Base-by-base conservation (phyloP, 208 protist species). In the Leishmania gerbilli region DNA sequence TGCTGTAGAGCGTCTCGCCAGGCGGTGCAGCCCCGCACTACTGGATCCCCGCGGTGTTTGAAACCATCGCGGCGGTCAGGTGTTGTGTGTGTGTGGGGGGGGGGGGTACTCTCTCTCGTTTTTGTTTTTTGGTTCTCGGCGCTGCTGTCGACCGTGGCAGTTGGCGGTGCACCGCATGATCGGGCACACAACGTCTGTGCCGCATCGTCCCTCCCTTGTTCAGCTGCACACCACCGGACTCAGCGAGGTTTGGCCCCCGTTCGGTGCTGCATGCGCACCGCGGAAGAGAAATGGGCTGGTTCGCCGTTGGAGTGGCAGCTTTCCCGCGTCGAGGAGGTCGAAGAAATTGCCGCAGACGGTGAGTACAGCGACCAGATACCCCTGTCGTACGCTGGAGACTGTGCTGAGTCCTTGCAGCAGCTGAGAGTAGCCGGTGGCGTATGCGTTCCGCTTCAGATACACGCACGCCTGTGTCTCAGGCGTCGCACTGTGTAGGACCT, bases 351-450 rank as follows among this genome's bases (percentile, higher is more conserved):
- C 45, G 56, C 65, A 81, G 27, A 76, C 78, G n/a, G 45, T 64
- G 64, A 76, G 37, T n/a, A 85, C 62, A 27, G 71, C 45, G 2
- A 24, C 8, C 19, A 85, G 82, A 51, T 82, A 81, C 42, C 82
- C 77, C 47, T 76, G 82, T 40, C 82, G 77, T 49, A 71, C 65
- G 34, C 27, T 40, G 9, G 53, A 47, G 37, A 31, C 65, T 13
- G 72, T 40, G 11, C 8, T 34, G 17, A 86, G 56, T 19, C 47
- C 47, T 6, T 71, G 19, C 19, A 82, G 51, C 0, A 86, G 82
- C 24, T 60, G n/a, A n/a, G 31, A 62, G 17, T 65, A 85, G 27
- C 40, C 45, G 3, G 53, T 56, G 8, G 76, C 71, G 31, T 80
- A 85, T 37, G 60, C 69, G 24, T 40, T 56, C 27, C 76, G 51